Base-by-base conservation (phyloP, 225 moss, liverwort and hornwort species). In the Takakia lepidozioides region DNA sequence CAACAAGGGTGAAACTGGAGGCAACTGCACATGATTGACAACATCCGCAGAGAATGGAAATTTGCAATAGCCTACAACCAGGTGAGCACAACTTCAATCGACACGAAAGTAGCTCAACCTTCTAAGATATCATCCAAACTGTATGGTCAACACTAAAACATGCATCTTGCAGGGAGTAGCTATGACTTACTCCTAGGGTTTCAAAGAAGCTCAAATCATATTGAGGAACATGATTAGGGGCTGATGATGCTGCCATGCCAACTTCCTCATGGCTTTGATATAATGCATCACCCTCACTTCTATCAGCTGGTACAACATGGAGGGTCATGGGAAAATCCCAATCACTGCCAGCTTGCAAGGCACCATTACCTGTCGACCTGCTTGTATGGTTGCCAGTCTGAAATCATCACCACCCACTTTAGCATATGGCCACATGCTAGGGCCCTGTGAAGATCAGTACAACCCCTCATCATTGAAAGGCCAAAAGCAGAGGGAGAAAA, bases 151-250 rank as follows among this genome's bases (percentile, higher is more conserved):
- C 15, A 21, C 2, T 21, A 13, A 46, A 46, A 13, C 8, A 20
- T 24, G 8, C 22, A 23, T 8, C 25, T 23, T 5, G 45, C 17
- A 46, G 25, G 45, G 45, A 8, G 23, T 14, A 22, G 45, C 45
- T 43, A 30, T 19, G 20, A 25, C 65, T 43, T 70, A 79, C 78
- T 43, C 56, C 73, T 32, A 67, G 70, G 10, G 69, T 56, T 56
- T 79, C 78, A 49, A 79, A 74, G 49, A 66, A 74, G 49, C 73
- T 70, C 44, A 79, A 59, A 41, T 79, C 78, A 37, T 73, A 74
- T 2, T 70, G 73, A 50, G 48, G 56, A 8, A 56, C 48, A 52
- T 66, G 41, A 49, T 55, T 52, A 28, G 50, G 32, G 43, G 49
- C 60, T 43, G 28, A 53, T 54, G 53, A 19, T 40, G 48, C 46